Base-by-base conservation (phyloP, 2,329 filamentous ascomycete genomes). In the Salinomyces thailandicus region DNA sequence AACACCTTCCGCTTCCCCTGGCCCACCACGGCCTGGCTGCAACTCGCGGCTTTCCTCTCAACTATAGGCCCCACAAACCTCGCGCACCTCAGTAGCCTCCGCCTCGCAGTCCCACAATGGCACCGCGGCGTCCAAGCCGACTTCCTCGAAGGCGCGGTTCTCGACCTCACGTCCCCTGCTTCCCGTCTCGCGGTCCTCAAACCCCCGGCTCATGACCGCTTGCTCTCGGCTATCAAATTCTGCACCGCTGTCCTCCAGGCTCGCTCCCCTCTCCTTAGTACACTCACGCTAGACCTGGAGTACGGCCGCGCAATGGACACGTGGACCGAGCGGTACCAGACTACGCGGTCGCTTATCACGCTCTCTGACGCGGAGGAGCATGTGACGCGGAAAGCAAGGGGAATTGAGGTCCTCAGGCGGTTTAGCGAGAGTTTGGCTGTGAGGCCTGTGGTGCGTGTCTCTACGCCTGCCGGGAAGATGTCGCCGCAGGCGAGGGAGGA, bases 1-100 rank as follows among this genome's bases (percentile, higher is more conserved):
- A 48, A 48, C 33, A 42, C 38, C 5, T 48, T 46, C 34, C 37
- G 15, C 14, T 48, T 48, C 26, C 46, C 44, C 4, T 42, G 37
- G 34, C 15, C 40, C 9, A 43, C 39, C 1, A 35, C 36, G 19
- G 41, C 44, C 1, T 48, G 46, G 46, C 42, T 48, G 44, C 42
- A 43, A 22, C 35, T 48, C 17, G 44, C 46, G 31, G 42, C 44
- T 1, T 48, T 46, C 19, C 35, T 48, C 14, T 39, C 42, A 4
- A 45, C 39, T 6, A 45, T 47, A 17, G 46, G 46, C 19, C 18
- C 32, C 9, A 28, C 15, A 15, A 46, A 48, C 20, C 37, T 37
- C 2, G 19, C 17, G 5, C 30, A 36, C 14, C 31, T 48, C 4
- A 39, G 42, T 4, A 38, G 31, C n/a, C 27, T 48, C 17, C 9